Conservation (phyloP, 768 basidiomycete species). For the Lepiota brunneoincarnata region DNA sequence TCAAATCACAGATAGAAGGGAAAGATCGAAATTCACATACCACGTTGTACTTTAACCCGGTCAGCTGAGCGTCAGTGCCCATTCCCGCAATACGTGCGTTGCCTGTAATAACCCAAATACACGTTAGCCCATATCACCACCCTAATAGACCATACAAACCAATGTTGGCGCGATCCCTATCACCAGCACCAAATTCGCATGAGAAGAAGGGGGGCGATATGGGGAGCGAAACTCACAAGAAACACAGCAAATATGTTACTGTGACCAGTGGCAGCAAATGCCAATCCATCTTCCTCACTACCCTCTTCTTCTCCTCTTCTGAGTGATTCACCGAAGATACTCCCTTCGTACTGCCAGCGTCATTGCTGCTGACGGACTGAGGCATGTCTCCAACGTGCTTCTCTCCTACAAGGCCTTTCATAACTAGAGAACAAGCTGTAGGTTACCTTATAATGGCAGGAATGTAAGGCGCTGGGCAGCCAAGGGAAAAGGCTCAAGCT, state of each 20-base stretch:
- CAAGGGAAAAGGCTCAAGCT: no score
- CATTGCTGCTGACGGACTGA: no score
- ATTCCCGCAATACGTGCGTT: slow-evolving; percentile 34
- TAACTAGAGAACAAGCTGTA: no score
- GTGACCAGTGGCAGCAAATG: slow-evolving; percentile 44
- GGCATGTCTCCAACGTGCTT: no score
- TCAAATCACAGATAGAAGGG: no score
- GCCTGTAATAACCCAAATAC: slow-evolving; percentile 11
- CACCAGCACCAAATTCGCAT: background rate
- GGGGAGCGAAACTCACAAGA: slow-evolving; percentile 34
- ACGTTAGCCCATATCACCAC: background rate
- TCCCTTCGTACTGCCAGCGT: no score
- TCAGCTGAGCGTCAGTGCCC: slow-evolving; percentile 24
- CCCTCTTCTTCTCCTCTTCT: slow-evolving; percentile 21
- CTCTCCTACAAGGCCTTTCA: no score
- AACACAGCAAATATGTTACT: slow-evolving; percentile 42
- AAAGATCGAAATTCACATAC: slow-evolving; percentile 18
- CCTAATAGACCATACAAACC: slow-evolving; percentile 17
- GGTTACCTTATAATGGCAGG: no score
- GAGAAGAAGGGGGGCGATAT: background rate
- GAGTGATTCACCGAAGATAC: slow-evolving; percentile 6
- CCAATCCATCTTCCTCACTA: slow-evolving; percentile 41
- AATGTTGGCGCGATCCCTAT: slow-evolving; percentile 34
- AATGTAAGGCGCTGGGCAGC: no score
- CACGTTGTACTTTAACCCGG: slow-evolving; percentile 33